These are phyloP conservation scores for Xylaria hypoxylon DNA, from an alignment of 2,329 filamentous ascomycete genomes.

Conservation along the genomic window DNA sequence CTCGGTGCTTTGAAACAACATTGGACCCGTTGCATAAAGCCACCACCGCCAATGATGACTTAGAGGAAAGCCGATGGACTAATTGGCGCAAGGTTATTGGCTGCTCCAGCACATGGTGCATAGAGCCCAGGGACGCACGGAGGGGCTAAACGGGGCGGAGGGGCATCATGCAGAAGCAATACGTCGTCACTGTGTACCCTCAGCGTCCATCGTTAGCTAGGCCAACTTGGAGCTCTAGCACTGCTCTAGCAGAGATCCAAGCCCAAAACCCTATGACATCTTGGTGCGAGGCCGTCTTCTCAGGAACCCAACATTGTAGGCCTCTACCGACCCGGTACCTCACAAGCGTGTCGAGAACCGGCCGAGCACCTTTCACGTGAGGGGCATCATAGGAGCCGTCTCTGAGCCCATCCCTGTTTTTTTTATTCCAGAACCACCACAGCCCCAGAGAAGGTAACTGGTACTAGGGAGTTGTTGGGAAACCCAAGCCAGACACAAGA, in stretches of 20 bases:
- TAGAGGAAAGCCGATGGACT: slow-evolving; percentile 14
- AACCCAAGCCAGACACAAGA: slow-evolving; percentile 24
- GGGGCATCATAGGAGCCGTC: slow-evolving; percentile 24
- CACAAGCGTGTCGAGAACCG: slow-evolving; percentile 10
- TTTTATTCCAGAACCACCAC: neutral
- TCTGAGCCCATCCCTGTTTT: slow-evolving; percentile 15
- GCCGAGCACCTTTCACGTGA: slow-evolving; percentile 25
- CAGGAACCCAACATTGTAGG: slow-evolving; percentile 19
- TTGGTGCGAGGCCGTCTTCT: slow-evolving; percentile 17
- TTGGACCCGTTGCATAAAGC: slow-evolving; percentile 6
- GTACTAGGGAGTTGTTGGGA: slow-evolving; percentile 26
- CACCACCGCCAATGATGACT: slow-evolving; percentile 20
- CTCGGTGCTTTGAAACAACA: slow-evolving; percentile 6
- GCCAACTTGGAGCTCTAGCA: slow-evolving; percentile 2
- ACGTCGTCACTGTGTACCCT: slow-evolving; percentile 35
- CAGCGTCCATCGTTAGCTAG: slow-evolving; percentile 34
- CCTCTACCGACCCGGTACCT: slow-evolving; percentile 33
- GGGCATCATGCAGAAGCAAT: slow-evolving; percentile 34
- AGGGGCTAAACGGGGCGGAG: slow-evolving; percentile 30
- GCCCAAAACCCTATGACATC: slow-evolving; percentile 32
- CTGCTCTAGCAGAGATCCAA: slow-evolving; percentile 21
- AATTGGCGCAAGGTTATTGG: slow-evolving; percentile 36
- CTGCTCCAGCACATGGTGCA: slow-evolving; percentile 28
- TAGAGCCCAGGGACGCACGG: slow-evolving; percentile 21
- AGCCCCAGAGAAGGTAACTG: slow-evolving; percentile 16